A percentile compares a stretch with the other conserved stretches of the same genome.
These are phyloP conservation scores for Pichia paraexigua DNA, from an alignment of 805 yeast genomes.

Conservation along the genomic window DNA sequence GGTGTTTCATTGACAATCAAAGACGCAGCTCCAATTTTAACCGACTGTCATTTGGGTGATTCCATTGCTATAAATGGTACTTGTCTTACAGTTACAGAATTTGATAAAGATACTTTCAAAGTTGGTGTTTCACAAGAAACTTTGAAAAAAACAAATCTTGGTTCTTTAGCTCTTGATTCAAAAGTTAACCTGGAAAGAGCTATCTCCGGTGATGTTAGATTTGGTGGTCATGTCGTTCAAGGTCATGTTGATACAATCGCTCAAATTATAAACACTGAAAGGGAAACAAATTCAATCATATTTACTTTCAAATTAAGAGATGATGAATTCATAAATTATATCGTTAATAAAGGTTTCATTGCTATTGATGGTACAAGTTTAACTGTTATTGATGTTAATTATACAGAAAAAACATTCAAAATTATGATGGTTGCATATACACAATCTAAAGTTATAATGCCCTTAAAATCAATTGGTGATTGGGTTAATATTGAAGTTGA, in stretches of 20 bases:
- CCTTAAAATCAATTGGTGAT: slow-evolving; percentile 55
- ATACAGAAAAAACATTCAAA: slow-evolving; percentile 47
- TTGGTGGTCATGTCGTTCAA: slow-evolving; percentile 97
- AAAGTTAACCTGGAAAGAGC: slow-evolving; percentile 90
- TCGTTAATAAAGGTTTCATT: slow-evolving; percentile 93
- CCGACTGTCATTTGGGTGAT: slow-evolving; percentile 88
- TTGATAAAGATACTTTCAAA: slow-evolving; percentile 52
- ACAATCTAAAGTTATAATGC: slow-evolving; percentile 70
- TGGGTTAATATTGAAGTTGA: slow-evolving; percentile 90
- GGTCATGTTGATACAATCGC: slow-evolving; percentile 96
- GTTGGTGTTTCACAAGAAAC: slow-evolving; percentile 95
- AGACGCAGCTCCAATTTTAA: slow-evolving; percentile 53
- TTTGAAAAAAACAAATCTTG: slow-evolving; percentile 69
- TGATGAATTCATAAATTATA: slow-evolving; percentile 50
- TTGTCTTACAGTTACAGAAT: slow-evolving; percentile 89
- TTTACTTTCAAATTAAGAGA: slow-evolving; percentile 71
- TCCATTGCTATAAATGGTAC: slow-evolving; percentile 85
- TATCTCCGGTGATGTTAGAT: slow-evolving; percentile 64
- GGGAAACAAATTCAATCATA: slow-evolving; percentile 71
- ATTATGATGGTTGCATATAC: slow-evolving; percentile 92
- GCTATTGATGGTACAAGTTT: slow-evolving; percentile 89
- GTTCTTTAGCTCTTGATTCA: slow-evolving; percentile 45
- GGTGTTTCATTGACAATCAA: slow-evolving; percentile 66
- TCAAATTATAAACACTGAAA: slow-evolving; percentile 38
- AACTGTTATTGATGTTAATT: slow-evolving; percentile 77